phyloP scores from a whole-genome alignment of 352 stramenopile species.

The Phytophthora pistaciae region DNA sequence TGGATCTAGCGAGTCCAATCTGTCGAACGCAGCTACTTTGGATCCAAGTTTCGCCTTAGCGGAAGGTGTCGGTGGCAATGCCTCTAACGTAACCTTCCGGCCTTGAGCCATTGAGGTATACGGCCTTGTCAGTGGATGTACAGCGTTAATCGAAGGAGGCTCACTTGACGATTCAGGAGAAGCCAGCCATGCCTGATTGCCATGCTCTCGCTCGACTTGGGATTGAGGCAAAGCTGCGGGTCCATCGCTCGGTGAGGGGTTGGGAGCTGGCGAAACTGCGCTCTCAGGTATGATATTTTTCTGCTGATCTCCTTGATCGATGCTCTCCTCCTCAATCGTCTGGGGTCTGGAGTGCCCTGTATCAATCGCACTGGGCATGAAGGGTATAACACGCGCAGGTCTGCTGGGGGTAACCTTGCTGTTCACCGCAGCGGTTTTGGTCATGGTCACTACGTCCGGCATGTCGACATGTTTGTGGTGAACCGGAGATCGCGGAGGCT shows the following conservation, averaged over 20 bases:
- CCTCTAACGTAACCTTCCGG: constrained; percentile 39
- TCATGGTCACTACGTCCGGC: constrained; percentile 31
- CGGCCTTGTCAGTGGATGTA: constrained; percentile 33
- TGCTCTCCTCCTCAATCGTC: constrained; percentile 31
- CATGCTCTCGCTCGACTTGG: constrained; percentile 23
- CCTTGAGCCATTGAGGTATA: constrained; percentile 31
- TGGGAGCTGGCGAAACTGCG: not conserved
- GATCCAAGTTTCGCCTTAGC: constrained; percentile 16
- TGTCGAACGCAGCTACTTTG: constrained; percentile 23
- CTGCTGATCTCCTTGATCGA: constrained; percentile 14
- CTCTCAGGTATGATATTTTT: not conserved
- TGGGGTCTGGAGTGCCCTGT: constrained; percentile 9
- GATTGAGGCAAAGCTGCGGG: not conserved
- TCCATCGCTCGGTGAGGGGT: not conserved
- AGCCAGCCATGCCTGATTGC: constrained; percentile 33
- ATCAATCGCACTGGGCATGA: constrained; percentile 24
- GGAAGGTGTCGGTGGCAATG: constrained; percentile 28
- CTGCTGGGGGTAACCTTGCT: constrained; percentile 22
- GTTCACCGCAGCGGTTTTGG: constrained; percentile 40
- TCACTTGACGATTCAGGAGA: constrained; percentile 17
- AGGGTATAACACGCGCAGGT: constrained; percentile 26
- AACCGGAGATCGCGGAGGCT: constrained; percentile 6
- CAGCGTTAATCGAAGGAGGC: constrained; percentile 23
- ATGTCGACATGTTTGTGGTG: constrained; percentile 29
- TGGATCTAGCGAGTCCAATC: constrained; percentile 16